Evolutionary conservation across 2,329 filamentous ascomycete species (phyloP), one percentile per base, ranked within the genome.

Genomic region (Allantophomopsis lycopodina): DNA sequence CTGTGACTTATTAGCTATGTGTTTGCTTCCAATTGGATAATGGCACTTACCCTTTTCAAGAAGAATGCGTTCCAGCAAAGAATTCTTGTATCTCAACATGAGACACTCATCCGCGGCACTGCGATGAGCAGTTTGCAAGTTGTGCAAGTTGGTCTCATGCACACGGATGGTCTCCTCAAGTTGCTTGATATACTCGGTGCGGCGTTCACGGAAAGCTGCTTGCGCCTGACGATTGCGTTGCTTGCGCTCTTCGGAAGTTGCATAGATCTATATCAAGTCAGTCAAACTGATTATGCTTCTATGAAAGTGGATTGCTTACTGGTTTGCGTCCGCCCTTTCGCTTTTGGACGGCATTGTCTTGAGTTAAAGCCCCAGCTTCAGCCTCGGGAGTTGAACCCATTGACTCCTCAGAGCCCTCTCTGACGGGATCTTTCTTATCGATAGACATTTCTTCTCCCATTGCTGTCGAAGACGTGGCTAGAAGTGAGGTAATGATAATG

Each of bases 171-270:
- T 94, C 52, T 89, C 86, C 64, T 98, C 91, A 18, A 98, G 74
- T 61, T 98, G 91, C 66, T 96, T 96, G 66, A 98, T 98, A 61
- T 98, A 98, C 67, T 98, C 91, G 40, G 89, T 96, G 43, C 91
- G 80, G 49, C 91, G 82, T 64, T 98, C 91, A 51, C 91, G 81
- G 56, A 98, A 98, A 42, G 91, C 91, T 40, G 91, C 91, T 64
- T 98, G 91, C 36, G 91, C 91, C 66, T 96, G 91, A 51, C 91
- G 73, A 58, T 98, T 98, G 48, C 91, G 78, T 64, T 96, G 91
- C 67, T 98, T 96, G 55, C 91, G 80, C 64, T 98, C 91, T 62
- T 98, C 91, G 10, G 91, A 96, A 30, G 91, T 98, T 40, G 91
- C 91, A 71, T 98, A 98, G 48, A 95, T 95, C 89, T 95, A 48